These are phyloP conservation scores for Stagonosporopsis rhizophila DNA, from an alignment of 2,329 filamentous ascomycete species.

Conservation along the genomic window DNA sequence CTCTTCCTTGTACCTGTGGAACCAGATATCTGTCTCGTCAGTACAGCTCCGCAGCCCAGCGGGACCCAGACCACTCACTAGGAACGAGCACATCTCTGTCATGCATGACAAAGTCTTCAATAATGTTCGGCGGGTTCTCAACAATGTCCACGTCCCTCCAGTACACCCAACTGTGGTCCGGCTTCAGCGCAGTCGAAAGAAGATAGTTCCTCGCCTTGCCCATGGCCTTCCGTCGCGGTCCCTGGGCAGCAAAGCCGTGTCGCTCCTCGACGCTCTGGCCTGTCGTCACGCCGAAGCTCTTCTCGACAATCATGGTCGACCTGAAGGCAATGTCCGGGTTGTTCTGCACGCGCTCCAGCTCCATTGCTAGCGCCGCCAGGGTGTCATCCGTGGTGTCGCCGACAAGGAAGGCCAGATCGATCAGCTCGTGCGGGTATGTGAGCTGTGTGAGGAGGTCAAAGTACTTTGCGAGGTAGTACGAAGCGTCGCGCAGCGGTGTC, in stretches of 20 bases:
- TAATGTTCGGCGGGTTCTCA: slow-evolving; percentile 83
- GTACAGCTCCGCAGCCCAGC: background rate
- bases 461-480: slow-evolving; percentile 81
- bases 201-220: slow-evolving; percentile 92
- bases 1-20: slow-evolving; percentile 82
- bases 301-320: slow-evolving; percentile 84
- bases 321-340: slow-evolving; percentile 81
- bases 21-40: slow-evolving; percentile 81
- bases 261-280: slow-evolving; percentile 82
- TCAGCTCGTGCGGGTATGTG: slow-evolving; percentile 92
- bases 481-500: slow-evolving; percentile 90
- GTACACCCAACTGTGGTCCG: slow-evolving; percentile 97
- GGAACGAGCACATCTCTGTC: slow-evolving; percentile 93
- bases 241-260: slow-evolving; percentile 87
- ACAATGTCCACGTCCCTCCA: slow-evolving; percentile 98
- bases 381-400: slow-evolving; percentile 93
- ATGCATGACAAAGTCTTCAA: slow-evolving; percentile 95
- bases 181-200: slow-evolving; percentile 80
- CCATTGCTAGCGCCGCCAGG: slow-evolving; percentile 80
- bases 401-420: slow-evolving; percentile 93
- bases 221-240: slow-evolving; percentile 87
- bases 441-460: slow-evolving; percentile 91
- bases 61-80: slow-evolving; percentile 66
- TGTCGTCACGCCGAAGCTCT: slow-evolving; percentile 82
- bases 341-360: slow-evolving; percentile 87